Percentiles rank a stretch among this genome's conserved stretches.
Conservation (phyloP, 495 filamentous ascomycete species). For the Lichenothelia convexa region DNA sequence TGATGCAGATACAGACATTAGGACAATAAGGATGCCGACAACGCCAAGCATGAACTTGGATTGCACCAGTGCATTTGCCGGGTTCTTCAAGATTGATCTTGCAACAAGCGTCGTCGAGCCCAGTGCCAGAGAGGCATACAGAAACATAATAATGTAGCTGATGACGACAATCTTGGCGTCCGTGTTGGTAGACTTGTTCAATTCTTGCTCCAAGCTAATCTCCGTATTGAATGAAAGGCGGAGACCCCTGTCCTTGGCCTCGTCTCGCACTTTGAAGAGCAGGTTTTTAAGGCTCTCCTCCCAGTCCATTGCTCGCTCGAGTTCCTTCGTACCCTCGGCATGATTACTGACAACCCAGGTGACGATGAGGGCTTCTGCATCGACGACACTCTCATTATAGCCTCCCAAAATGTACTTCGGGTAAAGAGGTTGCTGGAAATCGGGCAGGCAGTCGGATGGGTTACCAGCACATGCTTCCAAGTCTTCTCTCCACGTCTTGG, state of each 20-base stretch:
- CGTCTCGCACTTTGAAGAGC: conserved; percentile 55
- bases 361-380: conserved; percentile 60
- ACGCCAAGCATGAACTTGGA: conserved; percentile 91
- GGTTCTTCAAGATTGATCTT: conserved; percentile 56
- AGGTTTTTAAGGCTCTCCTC: conserved; percentile 55
- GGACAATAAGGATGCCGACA: conserved; percentile 78
- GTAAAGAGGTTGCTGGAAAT: conserved; percentile 68
- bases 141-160: conserved; percentile 96
- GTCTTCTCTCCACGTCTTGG: conserved; percentile 45
- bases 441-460: conserved; percentile 66
- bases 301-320: conserved; percentile 69
- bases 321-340: conserved; percentile 46
- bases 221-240: conserved; percentile 88
- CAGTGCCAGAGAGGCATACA: conserved; percentile 83
- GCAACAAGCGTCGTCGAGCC: conserved; percentile 70
- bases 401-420: conserved; percentile 77
- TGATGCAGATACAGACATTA: conserved; percentile 93
- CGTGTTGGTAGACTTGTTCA: conserved; percentile 93
- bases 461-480: conserved; percentile 53
- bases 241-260: conserved; percentile 60
- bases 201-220: conserved; percentile 77
- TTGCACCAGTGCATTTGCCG: conserved; percentile 68
- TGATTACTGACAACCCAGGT: conserved; percentile 96
- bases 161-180: conserved; percentile 94
- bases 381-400: conserved; percentile 46